Base-by-base conservation (phyloP, 1,139 yeast genomes). In the Suhomyces anneliseae region DNA sequence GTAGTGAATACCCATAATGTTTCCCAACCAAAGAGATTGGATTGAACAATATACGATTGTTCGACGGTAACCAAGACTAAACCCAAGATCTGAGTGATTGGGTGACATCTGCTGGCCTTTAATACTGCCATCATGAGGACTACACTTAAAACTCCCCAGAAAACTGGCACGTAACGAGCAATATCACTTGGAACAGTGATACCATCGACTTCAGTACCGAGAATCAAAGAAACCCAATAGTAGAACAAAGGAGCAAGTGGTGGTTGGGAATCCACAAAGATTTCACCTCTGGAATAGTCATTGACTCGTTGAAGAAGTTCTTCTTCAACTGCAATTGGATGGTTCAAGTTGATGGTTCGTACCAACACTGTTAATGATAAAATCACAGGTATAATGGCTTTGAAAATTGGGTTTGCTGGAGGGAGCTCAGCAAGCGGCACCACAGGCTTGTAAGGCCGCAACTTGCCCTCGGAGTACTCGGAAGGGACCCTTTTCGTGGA, bases 231-330 rank as follows among this genome's bases (percentile, higher is more conserved):
- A 9, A 81, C 53, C 53, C 68, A 65, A 40, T 74, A 70, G 56
- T 74, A 82, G 1, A 82, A 47, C 49, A 85, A 56, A 39, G 79
- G 72, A 6, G 70, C 77, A 38, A 85, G 65, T 2, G 92, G 90
- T 0, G 92, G 90, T 46, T 83, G 81, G 2, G 76, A 72, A 53
- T 81, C 87, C 14, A 83, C 59, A 57, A 81, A 84, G 54, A 80
- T 85, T 38, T 76, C 72, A n/a, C 90, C 88, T 37, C 69, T 69
- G 52, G 74, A 66, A 68, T 87, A 89, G 49, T 78, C 75, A 48
- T 72, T 14, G 4, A 41, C 34, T 12, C 36, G 31, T 7, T 39
- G 41, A 7, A 27, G n/a, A 24, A 37, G 24, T n/a, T 36, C 9
- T 10, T 11, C 15, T 39, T 44, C 46, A 5, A 36, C 34, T 7